Evolutionary conservation across 352 stramenopile species (phyloP).

Genomic region (Elongisporangium prolatum): DNA sequence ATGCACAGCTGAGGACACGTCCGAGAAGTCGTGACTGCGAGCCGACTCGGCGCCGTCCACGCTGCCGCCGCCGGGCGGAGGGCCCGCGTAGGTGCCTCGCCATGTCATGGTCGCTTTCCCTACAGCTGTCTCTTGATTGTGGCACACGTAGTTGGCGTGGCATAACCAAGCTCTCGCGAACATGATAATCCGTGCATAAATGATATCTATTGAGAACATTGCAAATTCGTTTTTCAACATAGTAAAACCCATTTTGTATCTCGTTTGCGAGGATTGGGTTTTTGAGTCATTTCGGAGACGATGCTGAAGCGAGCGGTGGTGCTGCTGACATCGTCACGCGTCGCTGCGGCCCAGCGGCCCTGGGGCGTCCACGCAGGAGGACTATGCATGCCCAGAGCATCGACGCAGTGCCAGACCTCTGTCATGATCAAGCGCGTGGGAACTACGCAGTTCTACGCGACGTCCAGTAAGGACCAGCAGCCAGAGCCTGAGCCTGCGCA

Average conservation of each 20-base stretch:
- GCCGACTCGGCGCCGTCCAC: conserved; percentile 7
- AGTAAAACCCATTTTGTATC: background rate
- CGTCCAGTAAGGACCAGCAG: conserved; percentile 1
- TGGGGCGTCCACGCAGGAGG: background rate
- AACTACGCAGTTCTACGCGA: background rate
- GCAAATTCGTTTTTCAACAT: background rate
- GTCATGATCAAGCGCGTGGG: background rate
- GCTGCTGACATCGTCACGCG: background rate
- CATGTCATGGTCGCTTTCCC: background rate
- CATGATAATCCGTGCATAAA: background rate
- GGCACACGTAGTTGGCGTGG: background rate
- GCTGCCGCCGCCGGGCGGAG: background rate
- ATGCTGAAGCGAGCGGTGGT: background rate
- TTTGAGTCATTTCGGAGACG: background rate
- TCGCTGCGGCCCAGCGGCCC: background rate
- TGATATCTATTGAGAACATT: background rate
- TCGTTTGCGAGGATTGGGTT: background rate
- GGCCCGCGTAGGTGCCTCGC: background rate
- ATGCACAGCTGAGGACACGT: conserved; percentile 1
- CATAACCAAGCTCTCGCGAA: background rate
- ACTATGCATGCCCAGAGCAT: background rate
- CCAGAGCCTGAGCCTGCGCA: background rate
- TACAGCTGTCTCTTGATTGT: background rate
- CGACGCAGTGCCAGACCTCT: background rate
- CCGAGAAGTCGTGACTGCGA: conserved; percentile 11